Evolutionary conservation across 2,329 filamentous ascomycete species (phyloP), one percentile per base, ranked within the genome.

Genomic region (Fusarium caatingaense): DNA sequence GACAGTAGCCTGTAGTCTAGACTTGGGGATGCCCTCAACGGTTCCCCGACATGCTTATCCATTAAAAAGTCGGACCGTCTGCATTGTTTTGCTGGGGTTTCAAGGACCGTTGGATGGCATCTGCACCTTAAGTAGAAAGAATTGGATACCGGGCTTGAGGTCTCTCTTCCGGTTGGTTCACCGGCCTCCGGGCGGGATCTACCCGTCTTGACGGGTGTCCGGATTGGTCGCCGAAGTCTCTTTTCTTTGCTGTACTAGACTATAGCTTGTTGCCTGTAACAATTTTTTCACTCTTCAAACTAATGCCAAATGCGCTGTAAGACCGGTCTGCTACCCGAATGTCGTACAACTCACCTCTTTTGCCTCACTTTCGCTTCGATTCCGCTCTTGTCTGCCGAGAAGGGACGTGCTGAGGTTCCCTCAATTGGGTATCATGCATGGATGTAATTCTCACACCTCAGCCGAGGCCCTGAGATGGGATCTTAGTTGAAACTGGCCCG

Each of bases 141-240:
- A 68, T 32, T 53, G 55, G 56, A 41, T 40, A 44, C 57, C 63
- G 68, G 59, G 44, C 23, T 49, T 50, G 41, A 7, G 11, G 44
- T 16, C 28, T 16, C 51, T 18, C 23, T 68, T 68, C 68, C 67
- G 68, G 68, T 70, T 71, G 68, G 67, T 44, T 10, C 25, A 23
- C 21, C 30, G 49, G 40, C 32, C 34, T 8, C 37, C 13, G 34
- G 58, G 32, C 60, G 68, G 67, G 68, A 70, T 71, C 68, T 68
- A 71, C 60, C 68, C 67, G 67, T 27, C 16, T 18, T 57, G 59
- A 51, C 64, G 64, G 65, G 32, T 64, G 58, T 58, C 55, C 66
- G 66, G 66, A 25, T 50, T 62, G 45, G 61, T 61, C 61, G 61
- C 66, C 66, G 56, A 62, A 56, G 49, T 20, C 18, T 51, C 34